Evolutionary conservation across 2,329 filamentous ascomycete genomes (phyloP), one percentile per base, ranked within the genome.

Genomic region (Bertia moriformis): DNA sequence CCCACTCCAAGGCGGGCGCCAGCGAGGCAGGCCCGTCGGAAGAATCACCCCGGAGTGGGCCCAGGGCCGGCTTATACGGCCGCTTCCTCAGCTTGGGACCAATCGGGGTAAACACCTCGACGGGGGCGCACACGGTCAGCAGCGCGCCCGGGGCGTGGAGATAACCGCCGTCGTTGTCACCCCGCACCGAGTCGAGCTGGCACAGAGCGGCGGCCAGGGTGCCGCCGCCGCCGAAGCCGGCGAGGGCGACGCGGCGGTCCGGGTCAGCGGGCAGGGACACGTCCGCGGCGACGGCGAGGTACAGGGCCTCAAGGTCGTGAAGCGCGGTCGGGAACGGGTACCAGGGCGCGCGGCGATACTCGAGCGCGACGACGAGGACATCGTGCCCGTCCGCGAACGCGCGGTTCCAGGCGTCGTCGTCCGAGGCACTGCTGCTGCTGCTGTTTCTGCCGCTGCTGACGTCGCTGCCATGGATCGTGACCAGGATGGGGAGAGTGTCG

Each of bases 401-500:
- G 29, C 50, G 50, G 49, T 64, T 69, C 55, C 67, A 67, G n/a
- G 46, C 45, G 49, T 70, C 65, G 45, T 68, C 64, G 33, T 63
- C 50, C 37, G 51, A 42, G 1, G 66, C 58, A 15, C 57, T 47
- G n/a, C n/a, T n/a, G n/a, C n/a, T n/a, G n/a, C n/a, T n/a, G n/a
- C n/a, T n/a, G n/a, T n/a, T n/a, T n/a, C n/a, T n/a, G 49, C 62
- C 59, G 33, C 71, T 19, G 19, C 56, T 54, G 47, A 67, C 69
- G 29, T 66, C 67, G 42, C 69, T 67, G 40, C 68, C 68, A 45
- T 73, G 69, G 45, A 71, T 59, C 40, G 64, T 60, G 35, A 73
- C 53, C 36, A 70, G 55, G 2, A 63, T 53, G 1, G 67, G 65
- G 5, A 62, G 51, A 4, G 49, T 50, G 1, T 43, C 32, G 4